These are phyloP conservation scores for Crucibulum laeve DNA, from an alignment of 768 basidiomycete genomes.

Conservation along the genomic window DNA sequence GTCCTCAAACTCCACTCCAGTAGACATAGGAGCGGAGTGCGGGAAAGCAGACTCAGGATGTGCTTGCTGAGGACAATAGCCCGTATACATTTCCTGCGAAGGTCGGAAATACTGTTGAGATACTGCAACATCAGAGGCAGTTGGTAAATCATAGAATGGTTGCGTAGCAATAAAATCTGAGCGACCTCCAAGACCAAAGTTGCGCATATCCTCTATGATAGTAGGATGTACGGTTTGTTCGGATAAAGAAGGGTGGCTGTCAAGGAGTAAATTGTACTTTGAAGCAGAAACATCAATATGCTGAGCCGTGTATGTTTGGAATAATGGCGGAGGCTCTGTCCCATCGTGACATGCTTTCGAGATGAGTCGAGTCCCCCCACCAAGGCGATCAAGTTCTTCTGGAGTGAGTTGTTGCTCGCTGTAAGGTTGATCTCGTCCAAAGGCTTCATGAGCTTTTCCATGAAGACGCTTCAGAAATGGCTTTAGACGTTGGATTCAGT, in stretches of 20 bases:
- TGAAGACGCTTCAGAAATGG: constrained; percentile 33
- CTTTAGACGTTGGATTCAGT: constrained; percentile 1
- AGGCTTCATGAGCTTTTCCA: constrained; percentile 38
- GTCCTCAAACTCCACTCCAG: constrained; percentile 11
- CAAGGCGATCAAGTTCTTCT: constrained; percentile 50
- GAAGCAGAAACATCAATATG: constrained; percentile 6
- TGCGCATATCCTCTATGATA: constrained; percentile 44
- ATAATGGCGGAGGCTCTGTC: constrained; percentile 4
- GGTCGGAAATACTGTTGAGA: too few relatives aligned
- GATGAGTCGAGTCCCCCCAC: constrained; percentile 54
- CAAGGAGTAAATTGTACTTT: too few relatives aligned
- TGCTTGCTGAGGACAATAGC: constrained; percentile 4
- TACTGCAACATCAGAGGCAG: too few relatives aligned
- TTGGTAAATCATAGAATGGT: too few relatives aligned
- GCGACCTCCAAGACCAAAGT: constrained; percentile 23
- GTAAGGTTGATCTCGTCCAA: constrained; percentile 20
- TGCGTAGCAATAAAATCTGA: constrained; percentile 17
- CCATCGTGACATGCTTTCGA: constrained; percentile 12
- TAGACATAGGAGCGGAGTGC: too few relatives aligned
- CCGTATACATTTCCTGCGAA: too few relatives aligned
- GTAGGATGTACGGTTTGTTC: constrained; percentile 41
- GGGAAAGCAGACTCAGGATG: too few relatives aligned
- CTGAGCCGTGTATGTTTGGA: constrained; percentile 4
- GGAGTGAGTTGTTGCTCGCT: constrained; percentile 22
- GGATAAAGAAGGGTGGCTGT: neutral